Percentiles rank a stretch among this genome's conserved stretches.
Conservation (phyloP, 495 filamentous ascomycete genomes). For the Penicillium silybi region DNA sequence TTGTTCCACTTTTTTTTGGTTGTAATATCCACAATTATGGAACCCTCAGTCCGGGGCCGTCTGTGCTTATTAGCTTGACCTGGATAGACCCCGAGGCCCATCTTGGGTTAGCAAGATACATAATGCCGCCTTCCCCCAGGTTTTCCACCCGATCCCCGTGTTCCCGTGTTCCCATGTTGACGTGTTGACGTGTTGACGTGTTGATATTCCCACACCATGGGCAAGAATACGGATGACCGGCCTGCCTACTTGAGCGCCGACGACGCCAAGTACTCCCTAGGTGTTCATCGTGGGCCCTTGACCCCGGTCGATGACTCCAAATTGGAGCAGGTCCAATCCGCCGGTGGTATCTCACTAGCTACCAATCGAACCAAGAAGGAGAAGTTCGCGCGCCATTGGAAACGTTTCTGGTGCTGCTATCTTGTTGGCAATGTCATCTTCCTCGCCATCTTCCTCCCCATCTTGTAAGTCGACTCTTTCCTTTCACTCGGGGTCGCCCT, state of each 20-base stretch:
- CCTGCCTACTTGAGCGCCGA: conserved; percentile 26
- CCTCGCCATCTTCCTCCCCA: conserved; percentile 35
- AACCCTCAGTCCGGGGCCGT: conserved; percentile 5
- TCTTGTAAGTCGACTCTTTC: conserved; percentile 26
- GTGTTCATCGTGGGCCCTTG: conserved; percentile 34
- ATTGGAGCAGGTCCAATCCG: conserved; percentile 30
- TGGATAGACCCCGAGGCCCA: neutral
- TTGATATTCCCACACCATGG: conserved; percentile 15
- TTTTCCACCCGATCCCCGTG: neutral
- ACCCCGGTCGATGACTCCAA: conserved; percentile 16
- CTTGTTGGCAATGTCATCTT: conserved; percentile 22
- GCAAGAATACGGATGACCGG: conserved; percentile 22
- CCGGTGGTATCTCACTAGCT: conserved; percentile 28
- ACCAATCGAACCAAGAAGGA: conserved; percentile 23
- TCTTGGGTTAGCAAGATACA: neutral
- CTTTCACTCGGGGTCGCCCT: too few relatives aligned
- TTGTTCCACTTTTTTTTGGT: conserved; percentile 4
- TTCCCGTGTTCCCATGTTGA: too few relatives aligned
- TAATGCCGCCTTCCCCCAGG: neutral
- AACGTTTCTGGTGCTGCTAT: conserved; percentile 42
- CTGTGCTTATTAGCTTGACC: conserved; percentile 11
- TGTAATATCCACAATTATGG: conserved; percentile 14
- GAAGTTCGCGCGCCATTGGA: conserved; percentile 34
- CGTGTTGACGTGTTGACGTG: too few relatives aligned
- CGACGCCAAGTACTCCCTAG: conserved; percentile 33